Conservation (phyloP, 2,329 filamentous ascomycete species). For the Lecanoromycetidae sp. region DNA sequence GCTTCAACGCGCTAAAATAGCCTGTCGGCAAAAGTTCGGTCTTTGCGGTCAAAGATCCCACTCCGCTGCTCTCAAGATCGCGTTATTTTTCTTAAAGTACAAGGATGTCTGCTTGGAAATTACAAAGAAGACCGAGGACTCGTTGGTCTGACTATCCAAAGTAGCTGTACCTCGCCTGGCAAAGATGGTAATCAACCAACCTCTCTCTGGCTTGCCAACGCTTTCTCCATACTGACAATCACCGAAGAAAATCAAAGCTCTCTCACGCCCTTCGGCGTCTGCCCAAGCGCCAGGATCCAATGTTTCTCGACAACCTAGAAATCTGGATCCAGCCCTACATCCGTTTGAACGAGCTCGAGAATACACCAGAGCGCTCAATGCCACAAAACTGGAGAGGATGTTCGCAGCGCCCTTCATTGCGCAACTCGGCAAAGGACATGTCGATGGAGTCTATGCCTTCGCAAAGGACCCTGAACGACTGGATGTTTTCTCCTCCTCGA, state of each 20-base stretch:
- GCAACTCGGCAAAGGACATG: constrained; percentile 79
- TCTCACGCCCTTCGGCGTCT: constrained; percentile 35
- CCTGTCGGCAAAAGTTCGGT: constrained; percentile 5
- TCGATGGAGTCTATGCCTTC: constrained; percentile 70
- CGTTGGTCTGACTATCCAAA: too few species aligned
- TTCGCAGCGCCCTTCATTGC: constrained; percentile 74
- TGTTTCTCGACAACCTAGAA: constrained; percentile 34
- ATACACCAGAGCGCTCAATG: constrained; percentile 66
- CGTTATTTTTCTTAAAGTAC: too few species aligned
- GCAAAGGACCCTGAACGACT: constrained; percentile 67
- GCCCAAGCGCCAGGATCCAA: constrained; percentile 36
- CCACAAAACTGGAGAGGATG: constrained; percentile 87
- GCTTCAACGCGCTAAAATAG: neutral
- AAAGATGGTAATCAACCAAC: neutral
- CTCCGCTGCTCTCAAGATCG: too few species aligned
- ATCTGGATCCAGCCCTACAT: constrained; percentile 71
- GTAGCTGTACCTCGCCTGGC: too few species aligned
- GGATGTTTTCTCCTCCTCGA: constrained; percentile 66
- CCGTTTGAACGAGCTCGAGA: constrained; percentile 85
- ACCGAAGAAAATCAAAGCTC: constrained; percentile 44
- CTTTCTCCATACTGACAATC: neutral
- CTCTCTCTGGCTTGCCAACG: neutral
- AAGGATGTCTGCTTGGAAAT: too few species aligned
- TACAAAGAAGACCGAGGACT: too few species aligned
- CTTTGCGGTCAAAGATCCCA: neutral